Evolutionary conservation across 768 basidiomycete species (phyloP).

Genomic region (Amanita rimosa): DNA sequence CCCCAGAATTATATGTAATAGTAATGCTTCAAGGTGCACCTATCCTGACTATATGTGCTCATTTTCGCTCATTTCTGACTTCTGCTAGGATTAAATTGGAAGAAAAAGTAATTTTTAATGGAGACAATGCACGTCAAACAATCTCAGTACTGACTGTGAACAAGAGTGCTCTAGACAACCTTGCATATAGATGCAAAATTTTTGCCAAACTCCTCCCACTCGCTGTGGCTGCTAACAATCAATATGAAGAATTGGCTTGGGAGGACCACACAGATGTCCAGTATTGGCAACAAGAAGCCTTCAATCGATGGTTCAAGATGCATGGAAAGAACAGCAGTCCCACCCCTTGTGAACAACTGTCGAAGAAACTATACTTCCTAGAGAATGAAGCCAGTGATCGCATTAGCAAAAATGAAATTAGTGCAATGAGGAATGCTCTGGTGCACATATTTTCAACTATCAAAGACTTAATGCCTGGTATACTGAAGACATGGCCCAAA

Average conservation of each 20-base stretch:
- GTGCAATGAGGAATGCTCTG: not conserved
- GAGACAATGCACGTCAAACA: not conserved
- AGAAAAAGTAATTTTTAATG: not conserved
- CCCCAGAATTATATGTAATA: too few relatives aligned
- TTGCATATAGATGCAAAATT: not conserved
- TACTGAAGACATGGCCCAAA: not conserved
- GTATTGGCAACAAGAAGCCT: not conserved
- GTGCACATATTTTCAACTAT: not conserved
- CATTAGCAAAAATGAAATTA: not conserved
- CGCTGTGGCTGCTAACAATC: not conserved
- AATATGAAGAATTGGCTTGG: not conserved
- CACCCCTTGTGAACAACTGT: not conserved
- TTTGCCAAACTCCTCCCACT: not conserved
- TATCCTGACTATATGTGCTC: slow-evolving; percentile 1
- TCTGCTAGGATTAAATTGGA: not conserved
- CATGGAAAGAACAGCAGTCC: not conserved
- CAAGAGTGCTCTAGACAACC: too few relatives aligned
- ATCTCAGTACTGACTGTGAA: too few relatives aligned
- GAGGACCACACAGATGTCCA: not conserved
- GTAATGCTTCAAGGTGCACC: too few relatives aligned
- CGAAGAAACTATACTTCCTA: not conserved
- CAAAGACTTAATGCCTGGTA: not conserved
- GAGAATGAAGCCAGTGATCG: not conserved
- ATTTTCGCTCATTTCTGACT: not conserved
- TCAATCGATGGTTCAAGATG: not conserved